Conservation (phyloP, 2,329 filamentous ascomycete species). For the Xylaria sp. region DNA sequence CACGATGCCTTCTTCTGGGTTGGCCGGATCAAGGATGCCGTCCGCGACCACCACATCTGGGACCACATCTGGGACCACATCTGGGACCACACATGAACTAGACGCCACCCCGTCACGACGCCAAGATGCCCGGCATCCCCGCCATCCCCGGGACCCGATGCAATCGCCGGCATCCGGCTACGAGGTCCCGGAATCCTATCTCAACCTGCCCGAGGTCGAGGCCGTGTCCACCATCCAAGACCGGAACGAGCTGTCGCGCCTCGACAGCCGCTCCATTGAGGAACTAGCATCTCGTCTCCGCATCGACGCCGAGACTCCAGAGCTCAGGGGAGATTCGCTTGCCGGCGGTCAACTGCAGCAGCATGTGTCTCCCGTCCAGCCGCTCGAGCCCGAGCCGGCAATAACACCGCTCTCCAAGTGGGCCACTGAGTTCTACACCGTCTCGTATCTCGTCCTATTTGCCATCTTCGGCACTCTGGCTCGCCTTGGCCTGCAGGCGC, state of each 20-base stretch:
- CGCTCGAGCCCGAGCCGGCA: slow-evolving; percentile 4
- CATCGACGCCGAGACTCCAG: slow-evolving; percentile 37
- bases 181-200: slow-evolving; percentile 53
- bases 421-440: slow-evolving; percentile 72
- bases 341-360: slow-evolving; percentile 6
- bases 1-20: slow-evolving; percentile 13
- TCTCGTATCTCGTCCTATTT: slow-evolving; percentile 87
- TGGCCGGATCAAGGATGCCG: slow-evolving; percentile 6
- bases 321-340: slow-evolving; percentile 22
- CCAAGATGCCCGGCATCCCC: slow-evolving; percentile 4
- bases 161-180: slow-evolving; percentile 42
- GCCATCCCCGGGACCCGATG: neutral
- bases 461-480: slow-evolving; percentile 86
- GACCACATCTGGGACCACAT: neutral
- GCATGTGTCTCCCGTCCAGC: slow-evolving; percentile 10
- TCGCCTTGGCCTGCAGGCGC: slow-evolving; percentile 79
- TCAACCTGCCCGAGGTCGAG: slow-evolving; percentile 56
- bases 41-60: neutral
- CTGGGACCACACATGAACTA: slow-evolving; percentile 1
- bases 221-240: slow-evolving; percentile 58
- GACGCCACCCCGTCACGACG: slow-evolving; percentile 27
- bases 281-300: slow-evolving; percentile 48
- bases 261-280: slow-evolving; percentile 55
- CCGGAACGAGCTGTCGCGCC: slow-evolving; percentile 51
- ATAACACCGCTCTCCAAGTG: slow-evolving; percentile 56